Evolutionary conservation across 495 filamentous ascomycete species (phyloP).

Genomic region (Hypoxylon perforatum): DNA sequence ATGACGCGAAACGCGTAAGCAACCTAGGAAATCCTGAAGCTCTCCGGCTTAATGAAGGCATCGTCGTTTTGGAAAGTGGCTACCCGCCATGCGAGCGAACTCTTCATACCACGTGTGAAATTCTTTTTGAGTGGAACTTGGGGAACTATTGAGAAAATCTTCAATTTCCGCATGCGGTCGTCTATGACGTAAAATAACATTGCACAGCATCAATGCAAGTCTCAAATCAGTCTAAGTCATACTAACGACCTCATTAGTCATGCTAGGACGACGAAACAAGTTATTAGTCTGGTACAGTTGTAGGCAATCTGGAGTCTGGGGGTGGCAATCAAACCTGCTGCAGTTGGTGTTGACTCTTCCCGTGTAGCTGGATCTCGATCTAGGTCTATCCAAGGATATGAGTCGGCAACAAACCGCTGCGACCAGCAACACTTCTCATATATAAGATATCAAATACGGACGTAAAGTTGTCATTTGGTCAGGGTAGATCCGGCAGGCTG

Average conservation of each 20-base stretch:
- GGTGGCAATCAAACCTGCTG: constrained; percentile 7
- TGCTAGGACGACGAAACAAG: constrained; percentile 34
- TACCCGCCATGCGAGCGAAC: constrained; percentile 11
- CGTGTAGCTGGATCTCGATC: constrained; percentile 24
- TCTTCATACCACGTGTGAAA: constrained; percentile 16
- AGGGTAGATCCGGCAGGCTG: not conserved
- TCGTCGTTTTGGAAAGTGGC: constrained; percentile 2
- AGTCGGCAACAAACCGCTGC: too few species aligned
- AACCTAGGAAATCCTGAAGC: constrained; percentile 3
- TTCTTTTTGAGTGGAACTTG: constrained; percentile 7
- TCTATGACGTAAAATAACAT: constrained; percentile 37
- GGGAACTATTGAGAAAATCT: not conserved
- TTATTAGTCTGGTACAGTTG: constrained; percentile 13
- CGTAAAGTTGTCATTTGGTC: too few species aligned
- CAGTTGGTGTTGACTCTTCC: constrained; percentile 2
- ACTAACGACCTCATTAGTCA: constrained; percentile 6
- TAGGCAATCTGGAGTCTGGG: constrained; percentile 15
- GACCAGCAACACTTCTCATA: too few species aligned
- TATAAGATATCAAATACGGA: too few species aligned
- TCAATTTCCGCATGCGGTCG: constrained; percentile 37
- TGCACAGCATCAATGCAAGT: constrained; percentile 9
- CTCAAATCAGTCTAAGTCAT: constrained; percentile 8
- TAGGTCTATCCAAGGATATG: constrained; percentile 3
- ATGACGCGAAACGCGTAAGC: constrained; percentile 7
- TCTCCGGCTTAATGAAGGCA: not conserved